Evolutionary conservation across 2,329 filamentous ascomycete species (phyloP).

Genomic region (Alternaria brassicae): DNA sequence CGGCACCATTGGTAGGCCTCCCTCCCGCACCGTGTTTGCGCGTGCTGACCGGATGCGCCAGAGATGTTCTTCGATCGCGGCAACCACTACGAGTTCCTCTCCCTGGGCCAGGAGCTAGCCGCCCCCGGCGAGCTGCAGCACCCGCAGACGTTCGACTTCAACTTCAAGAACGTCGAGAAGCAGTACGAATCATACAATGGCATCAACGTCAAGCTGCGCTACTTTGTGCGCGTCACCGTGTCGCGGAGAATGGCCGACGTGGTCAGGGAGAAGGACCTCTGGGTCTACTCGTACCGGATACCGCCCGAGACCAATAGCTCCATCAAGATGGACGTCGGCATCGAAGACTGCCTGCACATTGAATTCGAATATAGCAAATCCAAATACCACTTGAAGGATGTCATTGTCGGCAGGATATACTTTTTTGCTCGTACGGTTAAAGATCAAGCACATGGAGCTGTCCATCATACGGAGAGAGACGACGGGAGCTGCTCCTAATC

Average conservation of each 20-base stretch:
- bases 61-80: conserved; percentile 99
- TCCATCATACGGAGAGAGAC: conserved; percentile 97
- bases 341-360: conserved; percentile 98
- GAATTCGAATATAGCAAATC: conserved; percentile 99
- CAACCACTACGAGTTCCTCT: conserved; percentile 99
- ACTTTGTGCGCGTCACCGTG: conserved; percentile 97
- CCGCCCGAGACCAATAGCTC: conserved; percentile 97
- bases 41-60: conserved; percentile 49
- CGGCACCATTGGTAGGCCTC: conserved; percentile 83
- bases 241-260: conserved; percentile 97
- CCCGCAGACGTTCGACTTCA: conserved; percentile 98
- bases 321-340: conserved; percentile 99
- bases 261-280: conserved; percentile 98
- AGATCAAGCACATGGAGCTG: conserved; percentile 99
- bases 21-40: background rate
- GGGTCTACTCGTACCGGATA: conserved; percentile 99
- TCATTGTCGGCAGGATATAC: conserved; percentile 98
- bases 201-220: conserved; percentile 98
- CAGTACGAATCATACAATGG: conserved; percentile 99
- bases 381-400: conserved; percentile 98
- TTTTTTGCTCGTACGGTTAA: conserved; percentile 96
- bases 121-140: conserved; percentile 97
- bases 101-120: conserved; percentile 93
- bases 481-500: conserved; percentile 93
- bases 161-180: conserved; percentile 99